Evolutionary conservation across 805 yeast species (phyloP).

Genomic region (Starmerella powellii): DNA sequence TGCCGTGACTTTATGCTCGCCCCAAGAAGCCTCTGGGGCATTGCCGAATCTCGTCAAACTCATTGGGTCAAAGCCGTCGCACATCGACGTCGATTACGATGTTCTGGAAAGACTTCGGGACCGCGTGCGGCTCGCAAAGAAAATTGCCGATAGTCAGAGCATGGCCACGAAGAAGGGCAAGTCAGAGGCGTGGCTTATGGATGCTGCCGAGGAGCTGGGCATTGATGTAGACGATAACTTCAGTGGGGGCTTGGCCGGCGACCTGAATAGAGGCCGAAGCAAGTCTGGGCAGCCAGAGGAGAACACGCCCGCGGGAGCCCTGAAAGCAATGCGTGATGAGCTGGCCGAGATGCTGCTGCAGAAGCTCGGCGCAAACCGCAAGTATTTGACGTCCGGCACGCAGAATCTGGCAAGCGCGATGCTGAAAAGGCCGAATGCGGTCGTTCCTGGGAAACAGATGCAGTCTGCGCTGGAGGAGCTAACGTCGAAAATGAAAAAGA

Average conservation of each 20-base stretch:
- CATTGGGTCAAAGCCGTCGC: slow-evolving; percentile 42
- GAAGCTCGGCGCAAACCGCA: slow-evolving; percentile 23
- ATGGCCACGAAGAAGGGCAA: slow-evolving; percentile 40
- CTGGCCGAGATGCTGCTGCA: slow-evolving; percentile 21
- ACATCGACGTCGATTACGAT: slow-evolving; percentile 66
- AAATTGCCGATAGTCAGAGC: slow-evolving; percentile 61
- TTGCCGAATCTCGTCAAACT: slow-evolving; percentile 55
- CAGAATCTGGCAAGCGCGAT: slow-evolving; percentile 28
- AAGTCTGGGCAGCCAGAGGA: slow-evolving; percentile 36
- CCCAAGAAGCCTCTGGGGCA: slow-evolving; percentile 87
- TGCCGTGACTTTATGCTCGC: slow-evolving; percentile 84
- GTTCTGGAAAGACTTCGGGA: slow-evolving; percentile 58
- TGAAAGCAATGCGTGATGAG: slow-evolving; percentile 20
- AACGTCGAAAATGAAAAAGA: slow-evolving; percentile 3
- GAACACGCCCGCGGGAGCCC: slow-evolving; percentile 30
- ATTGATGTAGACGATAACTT: slow-evolving; percentile 53
- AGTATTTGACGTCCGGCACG: slow-evolving; percentile 28
- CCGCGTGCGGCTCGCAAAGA: slow-evolving; percentile 55
- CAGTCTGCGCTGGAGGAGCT: slow-evolving; percentile 22
- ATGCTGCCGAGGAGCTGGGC: slow-evolving; percentile 91
- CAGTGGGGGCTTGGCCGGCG: slow-evolving; percentile 8
- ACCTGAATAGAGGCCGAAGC: not conserved
- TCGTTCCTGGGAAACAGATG: slow-evolving; percentile 18
- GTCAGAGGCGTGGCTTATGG: slow-evolving; percentile 63
- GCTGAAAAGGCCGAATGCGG: slow-evolving; percentile 18